Conservation (phyloP, 2,329 filamentous ascomycete genomes). For the Paraphoma sp. region DNA sequence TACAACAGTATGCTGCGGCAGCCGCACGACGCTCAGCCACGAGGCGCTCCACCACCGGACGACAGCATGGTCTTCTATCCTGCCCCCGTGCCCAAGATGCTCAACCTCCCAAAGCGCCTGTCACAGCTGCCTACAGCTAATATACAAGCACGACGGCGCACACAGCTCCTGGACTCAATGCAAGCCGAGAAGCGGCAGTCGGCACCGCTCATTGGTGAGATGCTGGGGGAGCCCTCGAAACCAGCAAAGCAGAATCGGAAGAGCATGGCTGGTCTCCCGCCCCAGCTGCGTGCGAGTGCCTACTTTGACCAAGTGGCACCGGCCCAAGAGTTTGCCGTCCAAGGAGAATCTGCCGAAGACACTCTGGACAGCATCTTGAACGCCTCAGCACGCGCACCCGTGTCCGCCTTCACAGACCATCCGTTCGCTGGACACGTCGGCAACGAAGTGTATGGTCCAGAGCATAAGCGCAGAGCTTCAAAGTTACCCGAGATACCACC, state of each 20-base stretch:
- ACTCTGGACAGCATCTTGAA: constrained; percentile 92
- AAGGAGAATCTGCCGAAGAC: constrained; percentile 81
- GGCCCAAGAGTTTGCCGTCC: constrained; percentile 62
- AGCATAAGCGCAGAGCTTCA: constrained; percentile 50
- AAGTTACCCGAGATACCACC: constrained; percentile 33
- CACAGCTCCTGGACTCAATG: constrained; percentile 73
- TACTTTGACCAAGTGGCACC: constrained; percentile 78
- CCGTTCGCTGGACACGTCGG: constrained; percentile 79
- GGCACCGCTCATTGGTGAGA: constrained; percentile 37
- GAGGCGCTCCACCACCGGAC: constrained; percentile 62
- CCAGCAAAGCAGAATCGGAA: constrained; percentile 41
- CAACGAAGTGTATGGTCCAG: constrained; percentile 72
- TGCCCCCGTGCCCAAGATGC: constrained; percentile 89
- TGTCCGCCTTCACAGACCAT: constrained; percentile 91
- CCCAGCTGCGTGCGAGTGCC: constrained; percentile 86
- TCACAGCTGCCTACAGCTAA: constrained; percentile 73
- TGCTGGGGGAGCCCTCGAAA: constrained; percentile 12
- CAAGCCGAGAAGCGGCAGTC: constrained; percentile 61
- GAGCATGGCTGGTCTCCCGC: constrained; percentile 68
- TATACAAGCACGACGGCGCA: constrained; percentile 72
- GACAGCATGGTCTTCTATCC: constrained; percentile 94
- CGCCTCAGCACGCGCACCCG: constrained; percentile 85
- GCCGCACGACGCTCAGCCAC: constrained; percentile 22
- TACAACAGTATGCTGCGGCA: constrained; percentile 54
- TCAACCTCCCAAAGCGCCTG: constrained; percentile 88